Conservation (phyloP, 768 basidiomycete species). For the Stropharia rugosoannulata region DNA sequence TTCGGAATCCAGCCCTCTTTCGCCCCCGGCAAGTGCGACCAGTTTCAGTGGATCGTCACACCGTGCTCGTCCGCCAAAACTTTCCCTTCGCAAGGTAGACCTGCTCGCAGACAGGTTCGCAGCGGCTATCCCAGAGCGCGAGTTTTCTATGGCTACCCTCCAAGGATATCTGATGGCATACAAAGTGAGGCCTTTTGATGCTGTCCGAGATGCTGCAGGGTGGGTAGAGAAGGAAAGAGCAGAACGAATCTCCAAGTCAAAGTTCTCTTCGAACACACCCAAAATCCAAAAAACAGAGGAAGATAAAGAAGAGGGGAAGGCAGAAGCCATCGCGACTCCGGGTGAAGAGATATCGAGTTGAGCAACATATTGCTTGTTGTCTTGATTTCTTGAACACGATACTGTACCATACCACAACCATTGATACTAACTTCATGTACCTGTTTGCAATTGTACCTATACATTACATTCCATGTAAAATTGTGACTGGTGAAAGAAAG, state of each 20-base stretch:
- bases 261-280: not conserved
- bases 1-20: not conserved
- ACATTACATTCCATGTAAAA: not conserved
- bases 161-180: conserved; percentile 69
- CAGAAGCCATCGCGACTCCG: not conserved
- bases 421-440: not conserved
- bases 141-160: conserved; percentile 48
- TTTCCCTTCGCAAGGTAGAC: conserved; percentile 38
- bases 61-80: conserved; percentile 32
- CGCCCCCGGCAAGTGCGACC: conserved; percentile 3
- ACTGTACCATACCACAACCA: not conserved
- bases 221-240: conserved; percentile 52
- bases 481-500: not conserved
- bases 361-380: too few relatives aligned
- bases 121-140: conserved; percentile 45
- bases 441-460: not conserved
- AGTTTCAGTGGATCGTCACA: conserved; percentile 23
- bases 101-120: conserved; percentile 58
- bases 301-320: not conserved
- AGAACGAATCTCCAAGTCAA: conserved; percentile 12
- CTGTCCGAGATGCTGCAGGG: conserved; percentile 39
- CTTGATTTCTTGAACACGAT: not conserved
- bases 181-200: conserved; percentile 58
- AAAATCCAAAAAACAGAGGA: not conserved
- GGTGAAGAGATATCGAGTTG: too few relatives aligned